These are phyloP conservation scores for Acrasis kona DNA, from an alignment of 78 protist species.

Conservation along the genomic window DNA sequence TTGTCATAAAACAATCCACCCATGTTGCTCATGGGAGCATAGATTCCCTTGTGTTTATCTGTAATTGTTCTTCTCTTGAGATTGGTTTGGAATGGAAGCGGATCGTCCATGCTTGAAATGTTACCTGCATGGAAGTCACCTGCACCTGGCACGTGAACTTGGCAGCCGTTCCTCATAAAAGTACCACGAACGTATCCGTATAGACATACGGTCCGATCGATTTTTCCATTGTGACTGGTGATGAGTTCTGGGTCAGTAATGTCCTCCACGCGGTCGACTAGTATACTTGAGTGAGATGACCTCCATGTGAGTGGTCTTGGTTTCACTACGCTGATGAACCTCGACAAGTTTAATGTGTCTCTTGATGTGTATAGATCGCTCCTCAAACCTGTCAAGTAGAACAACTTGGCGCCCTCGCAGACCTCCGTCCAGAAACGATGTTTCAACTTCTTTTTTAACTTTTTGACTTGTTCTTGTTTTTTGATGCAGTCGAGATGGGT, in stretches of 20 bases:
- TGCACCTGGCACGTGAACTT: conserved; percentile 90
- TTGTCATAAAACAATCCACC: conserved; percentile 91
- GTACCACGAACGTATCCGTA: conserved; percentile 95
- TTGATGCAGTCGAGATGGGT: conserved; percentile 93
- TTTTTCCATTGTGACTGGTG: conserved; percentile 43
- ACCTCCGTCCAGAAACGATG: conserved; percentile 93
- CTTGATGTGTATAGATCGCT: conserved; percentile 66
- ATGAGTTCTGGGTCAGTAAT: conserved; percentile 73
- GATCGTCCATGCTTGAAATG: conserved; percentile 74
- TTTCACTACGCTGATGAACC: conserved; percentile 88
- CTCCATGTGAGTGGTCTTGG: conserved; percentile 88
- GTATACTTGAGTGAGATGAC: conserved; percentile 84
- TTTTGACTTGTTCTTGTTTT: conserved; percentile 57
- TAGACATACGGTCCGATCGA: conserved; percentile 35
- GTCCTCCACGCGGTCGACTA: conserved; percentile 94
- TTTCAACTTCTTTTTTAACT: conserved; percentile 76
- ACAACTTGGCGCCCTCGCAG: conserved; percentile 93
- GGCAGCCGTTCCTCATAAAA: conserved; percentile 50
- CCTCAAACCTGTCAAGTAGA: conserved; percentile 82
- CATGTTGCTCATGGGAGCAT: conserved; percentile 90
- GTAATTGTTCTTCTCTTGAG: conserved; percentile 18
- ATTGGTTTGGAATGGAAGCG: conserved; percentile 82
- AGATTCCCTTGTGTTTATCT: conserved; percentile 52
- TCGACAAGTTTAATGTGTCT: conserved; percentile 88
- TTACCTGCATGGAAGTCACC: conserved; percentile 84